These are phyloP conservation scores for Sindora glabra DNA, from an alignment of 306 rosid genomes.

Conservation along the genomic window DNA sequence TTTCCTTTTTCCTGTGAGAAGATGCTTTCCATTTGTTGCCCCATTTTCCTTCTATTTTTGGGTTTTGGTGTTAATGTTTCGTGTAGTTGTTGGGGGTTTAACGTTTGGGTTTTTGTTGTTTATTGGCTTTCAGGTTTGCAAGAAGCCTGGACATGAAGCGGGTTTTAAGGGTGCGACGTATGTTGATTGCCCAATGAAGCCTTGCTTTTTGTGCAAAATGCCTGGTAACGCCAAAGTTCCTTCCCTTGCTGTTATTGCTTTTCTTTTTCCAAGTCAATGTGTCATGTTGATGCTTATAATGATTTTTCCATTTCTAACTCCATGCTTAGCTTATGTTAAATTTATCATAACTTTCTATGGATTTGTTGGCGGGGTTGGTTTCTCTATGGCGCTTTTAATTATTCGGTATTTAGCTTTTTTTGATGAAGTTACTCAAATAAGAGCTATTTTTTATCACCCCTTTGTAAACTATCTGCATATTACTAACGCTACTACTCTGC, in stretches of 20 bases:
- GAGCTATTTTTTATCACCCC: no score
- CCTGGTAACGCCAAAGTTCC: conserved; percentile 44
- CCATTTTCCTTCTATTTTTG: background rate
- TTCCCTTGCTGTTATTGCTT: background rate
- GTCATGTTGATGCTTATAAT: background rate
- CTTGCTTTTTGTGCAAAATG: conserved; percentile 92
- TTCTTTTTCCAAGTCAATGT: background rate
- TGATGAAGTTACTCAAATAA: no score
- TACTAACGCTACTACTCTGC: no score
- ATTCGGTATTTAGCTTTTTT: no score
- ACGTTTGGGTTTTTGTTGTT: background rate
- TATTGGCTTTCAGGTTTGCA: conserved; percentile 59
- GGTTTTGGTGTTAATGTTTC: background rate
- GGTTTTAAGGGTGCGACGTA: conserved; percentile 94
- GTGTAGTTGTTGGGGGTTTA: no score
- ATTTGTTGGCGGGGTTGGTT: no score
- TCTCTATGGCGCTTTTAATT: no score
- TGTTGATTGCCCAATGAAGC: conserved; percentile 96
- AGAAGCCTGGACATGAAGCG: conserved; percentile 89
- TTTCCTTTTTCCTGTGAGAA: background rate
- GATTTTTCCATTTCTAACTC: no score
- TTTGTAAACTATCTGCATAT: no score
- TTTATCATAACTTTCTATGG: no score
- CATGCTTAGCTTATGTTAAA: no score
- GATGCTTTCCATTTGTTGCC: background rate